Base-by-base conservation (phyloP, 2,329 filamentous ascomycete species). In the Xylaria sp. region DNA sequence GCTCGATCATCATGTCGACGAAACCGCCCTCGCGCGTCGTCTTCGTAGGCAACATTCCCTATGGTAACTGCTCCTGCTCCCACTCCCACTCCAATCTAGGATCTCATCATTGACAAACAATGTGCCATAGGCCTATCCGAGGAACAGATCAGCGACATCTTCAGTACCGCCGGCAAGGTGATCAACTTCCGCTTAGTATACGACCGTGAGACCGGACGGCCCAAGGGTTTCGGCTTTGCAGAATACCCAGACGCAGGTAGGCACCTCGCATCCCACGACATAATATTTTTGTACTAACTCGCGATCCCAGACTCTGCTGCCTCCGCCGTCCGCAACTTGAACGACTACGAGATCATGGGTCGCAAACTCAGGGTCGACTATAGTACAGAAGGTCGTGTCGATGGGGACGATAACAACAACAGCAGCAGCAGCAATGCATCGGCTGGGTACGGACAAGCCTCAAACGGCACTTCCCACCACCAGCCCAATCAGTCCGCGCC, bases 211-310 rank as follows among this genome's bases (percentile, higher is more conserved):
- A 97, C 92, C 2, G 92, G 93, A 39, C 87, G 91, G 52, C 92
- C 94, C 1, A 97, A 97, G 73, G 94, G 94, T 17, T 99, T 96
- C 71, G 94, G 94, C 34, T 99, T 97, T 67, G 90, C 92, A 67
- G 93, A 97, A 71, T 99, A 96, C 69, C 89, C 91, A 50, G 94
- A 97, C 69, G 87, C 90, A 55, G 93, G 96, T 83, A 81, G 34
- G 62, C 9, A 8, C 29, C 11, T 7, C 26, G 17, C 18, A 18
- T 42, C 41, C 24, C 21, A 48, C 18, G 13, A 16, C 16, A 8
- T 37, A 16, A 42, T 22, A 20, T 29, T 4, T n/a, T n/a, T 21
- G n/a, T 41, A 41, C 53, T 61, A 16, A 58, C 20, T 34, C 37
- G 34, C 39, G 41, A 21, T 39, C 20, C 18, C 54, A 86, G 85